Evolutionary conservation across 2,329 filamentous ascomycete genomes (phyloP).

Genomic region (Hymenoscyphus fraxineus): DNA sequence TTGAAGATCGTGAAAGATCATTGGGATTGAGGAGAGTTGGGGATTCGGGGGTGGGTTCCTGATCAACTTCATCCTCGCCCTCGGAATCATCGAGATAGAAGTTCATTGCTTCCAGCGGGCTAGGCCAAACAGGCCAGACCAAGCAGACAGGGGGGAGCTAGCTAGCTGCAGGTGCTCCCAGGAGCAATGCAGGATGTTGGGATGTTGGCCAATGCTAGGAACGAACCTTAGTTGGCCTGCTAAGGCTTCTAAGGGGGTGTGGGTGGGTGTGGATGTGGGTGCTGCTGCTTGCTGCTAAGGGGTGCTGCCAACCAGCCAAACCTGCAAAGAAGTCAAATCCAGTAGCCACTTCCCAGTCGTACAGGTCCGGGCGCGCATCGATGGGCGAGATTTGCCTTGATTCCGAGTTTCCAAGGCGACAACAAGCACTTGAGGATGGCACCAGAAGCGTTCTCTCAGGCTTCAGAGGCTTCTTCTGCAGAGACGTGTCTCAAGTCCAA

Average conservation of each 20-base stretch:
- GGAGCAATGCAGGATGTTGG: neutral
- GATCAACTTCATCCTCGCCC: slow-evolving; percentile 12
- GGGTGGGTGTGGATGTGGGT: neutral
- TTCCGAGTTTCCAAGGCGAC: neutral
- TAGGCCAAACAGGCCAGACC: neutral
- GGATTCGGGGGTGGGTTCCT: slow-evolving; percentile 4
- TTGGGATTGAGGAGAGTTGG: slow-evolving; percentile 25
- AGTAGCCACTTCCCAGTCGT: neutral
- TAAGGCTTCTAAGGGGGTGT: no score
- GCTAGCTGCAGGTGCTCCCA: neutral
- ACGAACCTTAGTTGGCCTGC: no score
- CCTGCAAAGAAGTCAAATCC: neutral
- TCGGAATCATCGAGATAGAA: slow-evolving; percentile 15
- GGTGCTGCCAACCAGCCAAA: neutral
- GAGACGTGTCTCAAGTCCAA: neutral
- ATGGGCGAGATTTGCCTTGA: neutral
- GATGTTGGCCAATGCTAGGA: neutral
- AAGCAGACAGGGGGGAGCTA: neutral
- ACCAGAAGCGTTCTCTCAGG: neutral
- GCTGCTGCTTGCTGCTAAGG: neutral
- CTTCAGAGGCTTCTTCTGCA: neutral
- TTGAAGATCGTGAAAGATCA: slow-evolving; percentile 10
- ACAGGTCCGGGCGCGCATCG: neutral
- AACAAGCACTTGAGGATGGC: neutral
- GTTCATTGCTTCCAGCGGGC: neutral